A percentile compares a stretch with the other conserved stretches of the same genome.
Conservation (phyloP, 441 rosid species). For the Rhodomyrtus psidioides region DNA sequence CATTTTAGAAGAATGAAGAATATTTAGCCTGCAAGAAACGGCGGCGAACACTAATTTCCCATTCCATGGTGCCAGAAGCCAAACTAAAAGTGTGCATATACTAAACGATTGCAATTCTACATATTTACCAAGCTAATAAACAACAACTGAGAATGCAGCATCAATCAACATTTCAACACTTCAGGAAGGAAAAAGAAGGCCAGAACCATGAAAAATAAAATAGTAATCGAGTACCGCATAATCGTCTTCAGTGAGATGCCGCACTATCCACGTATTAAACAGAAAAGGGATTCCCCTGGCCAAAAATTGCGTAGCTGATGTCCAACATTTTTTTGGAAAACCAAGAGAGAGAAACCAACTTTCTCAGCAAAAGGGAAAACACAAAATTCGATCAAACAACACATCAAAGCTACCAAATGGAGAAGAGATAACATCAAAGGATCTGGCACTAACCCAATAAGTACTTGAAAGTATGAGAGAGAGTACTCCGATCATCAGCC, state of each 20-base stretch:
- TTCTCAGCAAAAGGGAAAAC: background rate
- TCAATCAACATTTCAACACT: background rate
- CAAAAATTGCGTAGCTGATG: slow-evolving; percentile 72
- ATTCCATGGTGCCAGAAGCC: background rate
- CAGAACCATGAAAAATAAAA: background rate
- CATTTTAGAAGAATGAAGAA: background rate
- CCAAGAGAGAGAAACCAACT: background rate
- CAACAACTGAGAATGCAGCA: background rate
- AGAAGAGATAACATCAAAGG: background rate
- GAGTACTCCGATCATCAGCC: slow-evolving; percentile 24
- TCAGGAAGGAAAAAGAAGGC: background rate
- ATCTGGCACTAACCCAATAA: slow-evolving; percentile 39
- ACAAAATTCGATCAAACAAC: background rate
- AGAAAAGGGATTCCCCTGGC: slow-evolving; percentile 91
- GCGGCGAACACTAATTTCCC: background rate
- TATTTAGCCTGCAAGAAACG: background rate
- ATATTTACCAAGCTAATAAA: background rate
- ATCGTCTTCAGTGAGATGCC: slow-evolving; percentile 74
- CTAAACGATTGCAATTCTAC: background rate
- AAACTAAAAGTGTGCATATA: background rate
- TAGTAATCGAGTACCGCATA: slow-evolving; percentile 55
- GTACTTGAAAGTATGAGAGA: slow-evolving; percentile 86
- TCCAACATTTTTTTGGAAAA: background rate
- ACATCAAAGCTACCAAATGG: background rate
- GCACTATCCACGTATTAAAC: slow-evolving; percentile 85